phyloP scores from a whole-genome alignment of 2,329 filamentous ascomycete species.

The Alternaria sp. region DNA sequence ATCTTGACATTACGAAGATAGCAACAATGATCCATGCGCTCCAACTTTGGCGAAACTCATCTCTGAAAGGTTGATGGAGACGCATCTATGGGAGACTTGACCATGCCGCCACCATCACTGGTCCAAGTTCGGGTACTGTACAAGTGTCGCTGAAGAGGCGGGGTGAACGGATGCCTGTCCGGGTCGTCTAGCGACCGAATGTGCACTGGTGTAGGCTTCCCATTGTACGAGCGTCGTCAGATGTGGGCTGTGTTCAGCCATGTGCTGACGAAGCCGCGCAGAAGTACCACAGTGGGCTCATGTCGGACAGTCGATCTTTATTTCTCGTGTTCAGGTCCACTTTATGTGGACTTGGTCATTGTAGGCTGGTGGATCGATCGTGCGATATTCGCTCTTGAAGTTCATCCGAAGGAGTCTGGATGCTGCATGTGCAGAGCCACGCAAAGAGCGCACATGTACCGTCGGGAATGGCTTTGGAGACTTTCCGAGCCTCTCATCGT shows the following conservation, averaged over 20 bases:
- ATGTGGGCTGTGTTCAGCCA: background rate
- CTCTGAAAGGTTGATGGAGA: background rate
- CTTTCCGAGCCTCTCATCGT: background rate
- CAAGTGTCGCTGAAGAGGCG: background rate
- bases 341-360: background rate
- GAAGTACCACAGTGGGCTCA: background rate
- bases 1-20: background rate
- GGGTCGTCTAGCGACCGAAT: background rate
- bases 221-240: background rate
- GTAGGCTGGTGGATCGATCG: constrained; percentile 1
- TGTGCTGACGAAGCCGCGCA: constrained; percentile 1
- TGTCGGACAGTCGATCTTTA: constrained; percentile 2
- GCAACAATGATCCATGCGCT: background rate
- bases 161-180: background rate
- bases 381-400: background rate
- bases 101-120: background rate
- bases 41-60: background rate
- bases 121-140: background rate
- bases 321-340: constrained; percentile 2
- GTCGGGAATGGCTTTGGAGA: background rate
- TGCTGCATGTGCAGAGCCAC: background rate
- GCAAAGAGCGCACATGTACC: background rate
- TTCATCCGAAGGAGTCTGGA: background rate
- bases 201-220: background rate
- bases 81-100: background rate